phyloP scores from a whole-genome alignment of 371 early-diverging fungal species.

The Batrachochytrium dendrobatidis region DNA sequence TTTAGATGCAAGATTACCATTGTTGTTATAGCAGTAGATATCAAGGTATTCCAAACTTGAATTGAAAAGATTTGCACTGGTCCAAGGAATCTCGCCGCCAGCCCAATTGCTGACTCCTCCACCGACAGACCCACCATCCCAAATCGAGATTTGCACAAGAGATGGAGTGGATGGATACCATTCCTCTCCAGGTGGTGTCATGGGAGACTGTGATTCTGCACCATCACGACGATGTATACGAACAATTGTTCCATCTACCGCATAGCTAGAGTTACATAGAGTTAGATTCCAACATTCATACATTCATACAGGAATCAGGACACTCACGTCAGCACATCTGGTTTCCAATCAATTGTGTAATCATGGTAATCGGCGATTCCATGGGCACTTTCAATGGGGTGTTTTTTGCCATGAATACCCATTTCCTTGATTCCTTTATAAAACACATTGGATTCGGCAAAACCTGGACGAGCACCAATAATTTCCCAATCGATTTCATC shows the following conservation, averaged over 20 bases:
- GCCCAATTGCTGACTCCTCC: constrained; percentile 23
- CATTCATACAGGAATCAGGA: not conserved
- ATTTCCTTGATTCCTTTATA: constrained; percentile 4
- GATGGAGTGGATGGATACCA: constrained; percentile 15
- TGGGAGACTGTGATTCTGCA: not conserved
- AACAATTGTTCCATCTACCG: not conserved
- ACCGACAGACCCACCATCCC: constrained; percentile 5
- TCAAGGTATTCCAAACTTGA: constrained; percentile 12
- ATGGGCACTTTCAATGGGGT: not conserved
- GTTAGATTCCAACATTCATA: not conserved
- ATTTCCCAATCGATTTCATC: constrained; percentile 72
- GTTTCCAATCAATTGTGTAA: constrained; percentile 7
- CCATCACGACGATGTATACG: not conserved
- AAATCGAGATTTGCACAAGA: constrained; percentile 12
- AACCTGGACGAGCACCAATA: not conserved
- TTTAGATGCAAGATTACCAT: constrained; percentile 2
- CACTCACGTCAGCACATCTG: not conserved
- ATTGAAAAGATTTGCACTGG: not conserved
- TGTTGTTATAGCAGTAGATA: constrained; percentile 23
- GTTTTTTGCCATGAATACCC: not conserved
- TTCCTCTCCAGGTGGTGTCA: constrained; percentile 1
- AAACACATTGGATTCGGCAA: constrained; percentile 4
- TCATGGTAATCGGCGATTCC: not conserved
- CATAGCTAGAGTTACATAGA: not conserved
- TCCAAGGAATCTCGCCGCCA: constrained; percentile 22